Percentiles rank a stretch among this genome's conserved stretches.
phyloP scores from a whole-genome alignment of 306 rosid species.

The Clitoria ternatea region DNA sequence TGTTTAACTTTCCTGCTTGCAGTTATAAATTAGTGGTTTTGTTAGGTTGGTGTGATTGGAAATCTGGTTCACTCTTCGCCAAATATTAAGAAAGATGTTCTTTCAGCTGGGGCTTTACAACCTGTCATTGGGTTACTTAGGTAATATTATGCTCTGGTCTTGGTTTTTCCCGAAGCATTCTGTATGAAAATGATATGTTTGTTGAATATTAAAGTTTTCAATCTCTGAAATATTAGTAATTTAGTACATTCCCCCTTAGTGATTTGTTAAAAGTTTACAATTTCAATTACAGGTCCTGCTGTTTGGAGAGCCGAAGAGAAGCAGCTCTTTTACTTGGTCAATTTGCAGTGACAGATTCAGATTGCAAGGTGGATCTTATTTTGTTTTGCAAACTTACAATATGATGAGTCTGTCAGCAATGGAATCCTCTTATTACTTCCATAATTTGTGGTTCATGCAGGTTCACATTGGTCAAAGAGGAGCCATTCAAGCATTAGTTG shows the following conservation, averaged over 20 bases:
- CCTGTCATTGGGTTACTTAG: slow-evolving; percentile 61
- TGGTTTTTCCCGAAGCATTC: background rate
- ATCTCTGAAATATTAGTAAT: background rate
- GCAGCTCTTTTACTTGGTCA: slow-evolving; percentile 75
- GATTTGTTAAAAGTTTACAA: background rate
- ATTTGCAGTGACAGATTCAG: slow-evolving; percentile 63
- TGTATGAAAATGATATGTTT: background rate
- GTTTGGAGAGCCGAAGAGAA: slow-evolving; percentile 61
- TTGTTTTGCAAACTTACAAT: slow-evolving; percentile 2
- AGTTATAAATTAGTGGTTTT: slow-evolving; percentile 15
- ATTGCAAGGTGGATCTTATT: slow-evolving; percentile 54
- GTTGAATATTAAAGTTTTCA: background rate
- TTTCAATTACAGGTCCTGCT: slow-evolving; percentile 42
- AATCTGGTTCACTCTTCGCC: slow-evolving; percentile 81
- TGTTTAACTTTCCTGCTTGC: background rate
- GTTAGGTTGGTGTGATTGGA: slow-evolving; percentile 72
- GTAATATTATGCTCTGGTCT: slow-evolving; percentile 26
- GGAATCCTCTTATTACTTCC: background rate
- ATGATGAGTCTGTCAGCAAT: background rate
- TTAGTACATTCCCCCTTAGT: background rate
- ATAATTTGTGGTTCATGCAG: slow-evolving; percentile 29
- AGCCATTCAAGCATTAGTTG: slow-evolving; percentile 78
- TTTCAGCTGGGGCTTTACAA: slow-evolving; percentile 67
- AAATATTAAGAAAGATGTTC: slow-evolving; percentile 54
- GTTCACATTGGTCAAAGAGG: slow-evolving; percentile 88